phyloP scores from a whole-genome alignment of 208 protist genomes.

The Leishmania mexicana region DNA sequence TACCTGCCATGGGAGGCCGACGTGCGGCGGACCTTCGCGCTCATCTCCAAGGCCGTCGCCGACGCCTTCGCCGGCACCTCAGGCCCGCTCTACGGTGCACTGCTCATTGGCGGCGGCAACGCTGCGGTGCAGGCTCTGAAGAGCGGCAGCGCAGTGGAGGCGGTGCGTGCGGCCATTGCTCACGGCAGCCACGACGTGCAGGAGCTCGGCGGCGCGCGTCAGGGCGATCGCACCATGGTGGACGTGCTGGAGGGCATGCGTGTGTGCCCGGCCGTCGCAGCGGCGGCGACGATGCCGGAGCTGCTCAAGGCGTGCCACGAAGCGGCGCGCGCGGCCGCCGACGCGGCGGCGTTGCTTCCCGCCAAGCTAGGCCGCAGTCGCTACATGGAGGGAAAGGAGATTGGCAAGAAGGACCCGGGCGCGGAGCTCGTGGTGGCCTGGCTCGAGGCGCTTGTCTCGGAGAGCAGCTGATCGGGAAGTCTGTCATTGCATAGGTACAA shows the following conservation, averaged over 20 bases:
- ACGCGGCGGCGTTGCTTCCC: slow-evolving; percentile 37
- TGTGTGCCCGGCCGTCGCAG: slow-evolving; percentile 25
- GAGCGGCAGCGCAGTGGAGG: slow-evolving; percentile 14
- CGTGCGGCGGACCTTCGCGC: slow-evolving; percentile 37
- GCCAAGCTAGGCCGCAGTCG: slow-evolving; percentile 58
- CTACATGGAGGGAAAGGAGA: slow-evolving; percentile 62
- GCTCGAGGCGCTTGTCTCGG: slow-evolving; percentile 28
- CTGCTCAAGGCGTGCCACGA: slow-evolving; percentile 39
- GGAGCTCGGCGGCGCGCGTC: slow-evolving; percentile 46
- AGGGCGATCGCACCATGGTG: slow-evolving; percentile 75
- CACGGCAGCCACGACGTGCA: slow-evolving; percentile 46
- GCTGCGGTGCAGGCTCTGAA: slow-evolving; percentile 30
- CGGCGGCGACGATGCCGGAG: slow-evolving; percentile 37
- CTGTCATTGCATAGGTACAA: neutral
- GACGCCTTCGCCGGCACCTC: slow-evolving; percentile 65
- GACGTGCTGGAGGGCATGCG: slow-evolving; percentile 59
- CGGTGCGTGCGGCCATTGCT: slow-evolving; percentile 40
- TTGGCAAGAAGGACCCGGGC: slow-evolving; percentile 60
- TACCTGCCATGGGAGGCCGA: slow-evolving; percentile 47
- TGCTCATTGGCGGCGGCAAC: slow-evolving; percentile 45
- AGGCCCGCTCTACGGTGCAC: slow-evolving; percentile 65
- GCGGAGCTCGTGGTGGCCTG: slow-evolving; percentile 59
- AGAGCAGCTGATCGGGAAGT: neutral
- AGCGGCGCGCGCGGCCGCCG: slow-evolving; percentile 40
- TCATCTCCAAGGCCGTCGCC: slow-evolving; percentile 56